Percentiles rank a stretch among this genome's conserved stretches.
Conservation (phyloP, 2,329 filamentous ascomycete species). For the Aspergillus sojae region DNA sequence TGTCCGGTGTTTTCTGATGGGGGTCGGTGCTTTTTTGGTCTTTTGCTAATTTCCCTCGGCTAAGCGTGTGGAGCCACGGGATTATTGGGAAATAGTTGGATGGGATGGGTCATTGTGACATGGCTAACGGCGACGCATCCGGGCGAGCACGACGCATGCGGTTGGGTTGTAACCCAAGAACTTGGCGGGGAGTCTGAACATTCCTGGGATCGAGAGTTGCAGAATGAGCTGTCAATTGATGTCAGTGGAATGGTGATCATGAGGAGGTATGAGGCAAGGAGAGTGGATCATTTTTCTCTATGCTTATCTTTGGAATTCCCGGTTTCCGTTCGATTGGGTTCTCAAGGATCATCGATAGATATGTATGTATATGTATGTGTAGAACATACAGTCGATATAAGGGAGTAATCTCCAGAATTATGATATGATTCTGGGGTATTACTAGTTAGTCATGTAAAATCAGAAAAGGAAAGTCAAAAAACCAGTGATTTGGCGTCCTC, state of each 20-base stretch:
- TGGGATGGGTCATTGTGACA: conserved; percentile 14
- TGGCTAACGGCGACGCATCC: conserved; percentile 14
- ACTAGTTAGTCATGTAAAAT: not conserved
- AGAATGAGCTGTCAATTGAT: conserved; percentile 2
- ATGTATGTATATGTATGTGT: too few relatives aligned
- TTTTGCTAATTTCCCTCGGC: not conserved
- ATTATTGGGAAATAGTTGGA: conserved; percentile 14
- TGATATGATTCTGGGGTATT: not conserved
- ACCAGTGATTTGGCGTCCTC: not conserved
- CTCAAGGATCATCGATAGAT: not conserved
- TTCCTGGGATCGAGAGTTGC: conserved; percentile 4
- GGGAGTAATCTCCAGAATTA: not conserved
- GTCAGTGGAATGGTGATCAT: not conserved
- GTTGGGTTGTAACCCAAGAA: conserved; percentile 6
- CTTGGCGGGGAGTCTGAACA: conserved; percentile 3
- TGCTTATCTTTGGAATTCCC: not conserved
- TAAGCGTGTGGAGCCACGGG: conserved; percentile 10
- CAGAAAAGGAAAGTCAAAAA: not conserved
- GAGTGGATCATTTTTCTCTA: not conserved
- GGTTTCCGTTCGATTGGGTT: not conserved
- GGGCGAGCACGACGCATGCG: conserved; percentile 14
- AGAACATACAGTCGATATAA: not conserved
- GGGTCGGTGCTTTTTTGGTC: not conserved
- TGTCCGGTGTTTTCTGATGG: not conserved
- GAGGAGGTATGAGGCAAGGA: not conserved